Base-by-base conservation (phyloP, 2,329 filamentous ascomycete species). In the Atkinsonella hypoxylon region DNA sequence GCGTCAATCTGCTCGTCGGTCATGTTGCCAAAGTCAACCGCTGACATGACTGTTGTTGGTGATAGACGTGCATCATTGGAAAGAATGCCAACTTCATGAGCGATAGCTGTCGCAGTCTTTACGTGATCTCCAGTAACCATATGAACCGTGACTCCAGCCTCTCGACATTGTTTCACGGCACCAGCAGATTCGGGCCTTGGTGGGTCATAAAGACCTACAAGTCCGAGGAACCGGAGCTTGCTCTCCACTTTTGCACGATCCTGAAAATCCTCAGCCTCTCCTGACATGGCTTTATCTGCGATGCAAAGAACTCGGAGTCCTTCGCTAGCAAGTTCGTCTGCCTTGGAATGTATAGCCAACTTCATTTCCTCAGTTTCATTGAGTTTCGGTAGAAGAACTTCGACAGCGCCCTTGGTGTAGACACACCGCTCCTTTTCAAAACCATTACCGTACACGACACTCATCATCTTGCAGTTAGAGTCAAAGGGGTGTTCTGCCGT, bases 381-480 rank as follows among this genome's bases (percentile, higher is more conserved):
- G 26, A 79, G 65, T 10, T 76, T 68, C 2, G 77, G 75, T 26
- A 81, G 59, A 43, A 81, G 66, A n/a, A 74, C 70, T 60, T 82
- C 78, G 17, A 78, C 68, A 1, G 78, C 78, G 40, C 78, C 78
- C 59, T 81, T 82, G 59, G 75, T 75, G 55, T 77, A 80, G 17
- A 79, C 71, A 12, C 69, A 65, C 45, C 62, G 61, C 11, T 63
- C 61, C 11, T 62, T 60, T 22, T 67, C 66, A 15, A 64, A 17
- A 1, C 61, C 62, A 42, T 58, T 63, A 8, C 64, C 63, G 42
- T 83, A 86, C 30, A 87, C 75, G 46, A 87, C 83, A 38, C 81
- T 83, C 84, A 88, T 88, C 52, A 82, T 77, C 69, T 88, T 88
- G 64, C 83, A 78, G 38, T 79, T 78, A 0, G 83, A 87, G 62